phyloP scores from a whole-genome alignment of 2,329 filamentous ascomycete genomes.

The Lanzia echinophila region DNA sequence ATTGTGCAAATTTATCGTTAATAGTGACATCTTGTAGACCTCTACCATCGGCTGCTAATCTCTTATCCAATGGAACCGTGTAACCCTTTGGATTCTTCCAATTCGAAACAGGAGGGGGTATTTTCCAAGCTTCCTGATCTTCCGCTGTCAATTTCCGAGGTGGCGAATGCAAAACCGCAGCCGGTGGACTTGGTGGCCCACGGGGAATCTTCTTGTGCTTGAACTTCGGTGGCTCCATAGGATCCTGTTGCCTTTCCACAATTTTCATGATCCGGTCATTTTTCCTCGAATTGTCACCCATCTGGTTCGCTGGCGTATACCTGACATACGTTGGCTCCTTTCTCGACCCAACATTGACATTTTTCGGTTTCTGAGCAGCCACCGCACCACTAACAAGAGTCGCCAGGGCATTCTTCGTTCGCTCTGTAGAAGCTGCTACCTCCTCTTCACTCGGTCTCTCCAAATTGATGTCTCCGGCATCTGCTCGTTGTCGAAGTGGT shows the following conservation, averaged over 20 bases:
- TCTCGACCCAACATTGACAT: conserved; percentile 72
- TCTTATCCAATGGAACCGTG: conserved; percentile 91
- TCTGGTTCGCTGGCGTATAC: conserved; percentile 94
- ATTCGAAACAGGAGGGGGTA: conserved; percentile 83
- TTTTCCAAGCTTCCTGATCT: conserved; percentile 95
- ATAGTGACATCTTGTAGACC: conserved; percentile 90
- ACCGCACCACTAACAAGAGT: conserved; percentile 78
- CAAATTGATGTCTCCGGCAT: conserved; percentile 85
- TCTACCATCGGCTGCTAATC: conserved; percentile 86
- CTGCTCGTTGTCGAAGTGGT: conserved; percentile 82
- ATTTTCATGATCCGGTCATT: conserved; percentile 98
- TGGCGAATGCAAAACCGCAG: conserved; percentile 91
- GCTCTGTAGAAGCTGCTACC: conserved; percentile 75
- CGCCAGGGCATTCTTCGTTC: conserved; percentile 80
- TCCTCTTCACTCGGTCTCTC: conserved; percentile 79
- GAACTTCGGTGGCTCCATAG: conserved; percentile 96
- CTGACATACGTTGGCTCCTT: conserved; percentile 89
- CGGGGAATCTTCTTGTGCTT: conserved; percentile 98
- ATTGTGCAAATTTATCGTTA: conserved; percentile 97
- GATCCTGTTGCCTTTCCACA: conserved; percentile 86
- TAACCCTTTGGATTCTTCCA: conserved; percentile 99
- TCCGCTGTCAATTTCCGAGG: conserved; percentile 92
- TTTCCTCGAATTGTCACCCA: conserved; percentile 81
- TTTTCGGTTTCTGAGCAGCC: conserved; percentile 92
- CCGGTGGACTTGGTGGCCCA: conserved; percentile 85